Evolutionary conservation across 1,284 basidiomycete genomes (phyloP).

Genomic region (Fomitopsis palustris): DNA sequence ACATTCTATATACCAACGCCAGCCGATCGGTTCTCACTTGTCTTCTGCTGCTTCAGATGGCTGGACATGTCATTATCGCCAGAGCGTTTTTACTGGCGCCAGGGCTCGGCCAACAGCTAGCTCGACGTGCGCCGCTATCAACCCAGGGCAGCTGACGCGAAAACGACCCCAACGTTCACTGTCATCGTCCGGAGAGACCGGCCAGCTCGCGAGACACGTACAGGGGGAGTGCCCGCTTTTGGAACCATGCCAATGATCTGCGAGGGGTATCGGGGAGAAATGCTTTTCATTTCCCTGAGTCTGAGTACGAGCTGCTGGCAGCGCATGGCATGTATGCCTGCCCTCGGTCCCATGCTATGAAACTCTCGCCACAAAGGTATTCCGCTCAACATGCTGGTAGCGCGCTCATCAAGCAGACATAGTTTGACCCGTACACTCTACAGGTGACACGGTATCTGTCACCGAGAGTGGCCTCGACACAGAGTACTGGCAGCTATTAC

Average conservation of each 20-base stretch:
- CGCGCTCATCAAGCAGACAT: too few relatives aligned
- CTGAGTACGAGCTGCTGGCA: not conserved
- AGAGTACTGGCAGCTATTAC: not conserved
- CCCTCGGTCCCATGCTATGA: too few relatives aligned
- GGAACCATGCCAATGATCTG: not conserved
- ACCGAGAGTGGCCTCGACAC: not conserved
- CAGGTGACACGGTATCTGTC: not conserved
- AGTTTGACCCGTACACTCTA: not conserved
- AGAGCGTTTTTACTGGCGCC: not conserved
- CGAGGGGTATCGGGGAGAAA: not conserved
- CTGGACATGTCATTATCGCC: not conserved
- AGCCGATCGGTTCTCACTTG: not conserved
- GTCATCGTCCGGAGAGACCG: not conserved
- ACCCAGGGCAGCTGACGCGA: not conserved
- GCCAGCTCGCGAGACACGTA: not conserved
- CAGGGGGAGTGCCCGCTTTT: not conserved
- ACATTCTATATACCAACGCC: not conserved
- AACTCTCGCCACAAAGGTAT: too few relatives aligned
- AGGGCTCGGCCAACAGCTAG: not conserved
- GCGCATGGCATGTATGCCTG: too few relatives aligned
- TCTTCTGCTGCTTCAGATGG: not conserved
- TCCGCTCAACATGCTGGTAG: too few relatives aligned
- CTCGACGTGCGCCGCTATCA: not conserved
- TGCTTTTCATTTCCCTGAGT: not conserved
- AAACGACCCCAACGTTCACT: not conserved